Evolutionary conservation across 2,329 filamentous ascomycete species (phyloP), one percentile per base, ranked within the genome.

Genomic region (Paraphaeosphaeria sporulosa): DNA sequence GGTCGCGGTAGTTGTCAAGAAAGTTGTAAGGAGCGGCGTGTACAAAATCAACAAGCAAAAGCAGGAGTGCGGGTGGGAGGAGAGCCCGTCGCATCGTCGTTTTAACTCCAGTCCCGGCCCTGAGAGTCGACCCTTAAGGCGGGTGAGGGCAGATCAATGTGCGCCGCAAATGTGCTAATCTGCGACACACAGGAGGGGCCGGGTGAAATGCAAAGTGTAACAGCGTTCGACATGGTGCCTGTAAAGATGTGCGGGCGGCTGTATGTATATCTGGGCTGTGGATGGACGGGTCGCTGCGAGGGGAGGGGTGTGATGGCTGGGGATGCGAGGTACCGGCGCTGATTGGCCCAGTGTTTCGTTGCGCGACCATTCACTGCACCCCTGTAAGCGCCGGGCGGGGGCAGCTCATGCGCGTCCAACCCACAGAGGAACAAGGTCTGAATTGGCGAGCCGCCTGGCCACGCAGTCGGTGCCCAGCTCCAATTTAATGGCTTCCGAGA

Each of bases 351-450:
- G 38, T 63, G 67, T 69, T 70, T 72, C 60, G 61, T 64, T 61
- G 36, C 66, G 68, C 69, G 71, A 70, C 74, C 72, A 77, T 70
- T 72, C 47, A 67, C 55, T 68, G 68, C 59, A 59, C 60, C 64
- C 62, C 59, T 62, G 59, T 69, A 77, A 63, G 67, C 74, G 75
- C 75, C 70, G 70, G 66, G 72, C 67, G 73, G 73, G 74, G 73
- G 65, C 62, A 62, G 54, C 43, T 62, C 36, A 55, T 54, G 59
- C 59, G 54, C 54, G 34, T 27, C 38, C 27, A 32, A 7, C 27
- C 52, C 53, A 53, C 58, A 27, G 19, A 42, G 58, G 43, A 52
- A 44, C 51, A 8, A 48, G 38, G 34, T 38, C 23, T 57, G 53
- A 2, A 40, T 51, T 34, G n/a, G 51, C 32, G 43, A 32, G 12